Percentiles rank a stretch among this genome's conserved stretches.
Conservation (phyloP, 768 basidiomycete species). For the Macrolepiota fuliginosa region DNA sequence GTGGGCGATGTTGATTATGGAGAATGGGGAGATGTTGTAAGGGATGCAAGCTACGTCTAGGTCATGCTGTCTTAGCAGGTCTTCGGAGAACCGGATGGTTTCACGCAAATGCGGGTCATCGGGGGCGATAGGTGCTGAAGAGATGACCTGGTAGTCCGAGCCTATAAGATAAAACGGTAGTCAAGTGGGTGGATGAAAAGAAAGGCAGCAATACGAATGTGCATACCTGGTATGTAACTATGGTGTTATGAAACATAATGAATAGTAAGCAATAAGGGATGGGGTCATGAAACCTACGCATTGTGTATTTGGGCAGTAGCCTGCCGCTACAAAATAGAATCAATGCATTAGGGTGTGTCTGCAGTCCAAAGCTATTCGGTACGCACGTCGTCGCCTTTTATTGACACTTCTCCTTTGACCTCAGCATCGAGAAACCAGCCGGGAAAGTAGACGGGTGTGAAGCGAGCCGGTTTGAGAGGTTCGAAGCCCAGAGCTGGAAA, state of each 20-base stretch:
- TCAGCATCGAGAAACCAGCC: slow-evolving; percentile 62
- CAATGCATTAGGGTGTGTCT: background rate
- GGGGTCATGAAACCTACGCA: slow-evolving; percentile 38
- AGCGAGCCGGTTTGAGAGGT: slow-evolving; percentile 40
- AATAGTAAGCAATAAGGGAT: background rate
- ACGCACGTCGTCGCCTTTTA: slow-evolving; percentile 27
- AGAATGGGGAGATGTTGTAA: slow-evolving; percentile 52
- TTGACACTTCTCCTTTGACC: slow-evolving; percentile 35
- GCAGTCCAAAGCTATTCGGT: background rate
- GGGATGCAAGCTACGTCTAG: slow-evolving; percentile 54
- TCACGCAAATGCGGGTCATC: slow-evolving; percentile 20
- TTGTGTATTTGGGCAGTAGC: slow-evolving; percentile 35
- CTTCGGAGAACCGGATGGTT: slow-evolving; percentile 46
- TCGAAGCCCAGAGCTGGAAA: slow-evolving; percentile 37
- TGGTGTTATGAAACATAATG: background rate
- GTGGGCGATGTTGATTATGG: slow-evolving; percentile 36
- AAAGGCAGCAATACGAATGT: background rate
- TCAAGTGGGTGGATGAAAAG: background rate
- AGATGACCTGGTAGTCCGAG: slow-evolving; percentile 42
- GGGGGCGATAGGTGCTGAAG: slow-evolving; percentile 37
- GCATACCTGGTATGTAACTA: slow-evolving; percentile 46
- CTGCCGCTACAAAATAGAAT: slow-evolving; percentile 22
- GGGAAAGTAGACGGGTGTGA: slow-evolving; percentile 59
- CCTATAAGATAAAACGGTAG: slow-evolving; percentile 27
- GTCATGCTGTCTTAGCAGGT: slow-evolving; percentile 45